Base-by-base conservation (phyloP, 2,329 filamentous ascomycete species). In the Hymenoscyphus infarciens region DNA sequence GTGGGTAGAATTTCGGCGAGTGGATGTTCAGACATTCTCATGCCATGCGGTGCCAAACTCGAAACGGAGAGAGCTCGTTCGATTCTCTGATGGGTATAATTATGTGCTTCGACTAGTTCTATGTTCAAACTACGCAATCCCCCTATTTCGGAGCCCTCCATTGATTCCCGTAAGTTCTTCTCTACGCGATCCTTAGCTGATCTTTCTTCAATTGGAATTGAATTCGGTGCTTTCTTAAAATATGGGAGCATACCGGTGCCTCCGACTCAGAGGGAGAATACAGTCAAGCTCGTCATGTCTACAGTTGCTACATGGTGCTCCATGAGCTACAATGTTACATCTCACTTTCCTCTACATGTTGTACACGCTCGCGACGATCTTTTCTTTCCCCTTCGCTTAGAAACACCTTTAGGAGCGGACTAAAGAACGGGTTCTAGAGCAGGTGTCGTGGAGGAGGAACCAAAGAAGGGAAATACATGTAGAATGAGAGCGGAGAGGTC, bases 201-300 rank as follows among this genome's bases (percentile, higher is more conserved):
- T 31, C 63, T 62, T 15, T 25, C 42, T 6, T 4, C 8, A 6
- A 33, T 59, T 16, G 52, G 22, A 29, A 27, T 22, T 22, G 11
- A 10, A 11, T 49, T 49, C 10, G 4, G 45, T 45, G 2, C 13
- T 27, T 31, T 29, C 16, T 25, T 25, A 15, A 16, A 27, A 15
- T 35, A 22, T 42, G n/a, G 38, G 22, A 10, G n/a, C 62, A 13
- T 49, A 66, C 64, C 62, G 57, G 25, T 64, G 62, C 57, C 62
- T 60, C 3, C 62, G 53, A 52, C 59, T 64, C n/a, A 66, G 35
- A 35, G 64, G 64, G 13, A 66, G 31, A 54, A 62, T 62, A 53
- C 64, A 66, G 2, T 64, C 64, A 45, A 64, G 56, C 56, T 64
- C 64, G 42, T 66, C 62, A 61, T 66, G 64, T 10, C 57, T 38